Evolutionary conservation across 2,329 filamentous ascomycete species (phyloP), one percentile per base, ranked within the genome.

Genomic region (Sporothrix brunneoviolacea): DNA sequence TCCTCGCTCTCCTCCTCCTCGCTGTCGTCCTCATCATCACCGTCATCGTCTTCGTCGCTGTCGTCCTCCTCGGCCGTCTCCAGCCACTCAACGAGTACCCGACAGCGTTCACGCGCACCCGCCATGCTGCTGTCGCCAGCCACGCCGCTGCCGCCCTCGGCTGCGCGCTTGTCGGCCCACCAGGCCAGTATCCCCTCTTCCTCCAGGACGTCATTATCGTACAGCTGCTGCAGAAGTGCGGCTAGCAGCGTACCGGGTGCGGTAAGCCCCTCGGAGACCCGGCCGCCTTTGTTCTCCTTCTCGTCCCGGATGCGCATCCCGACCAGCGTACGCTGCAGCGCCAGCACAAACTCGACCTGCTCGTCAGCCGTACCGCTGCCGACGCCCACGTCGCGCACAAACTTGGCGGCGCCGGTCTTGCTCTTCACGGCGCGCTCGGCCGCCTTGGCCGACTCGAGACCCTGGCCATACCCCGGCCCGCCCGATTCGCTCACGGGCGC

Each of bases 131-230:
- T 48, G 38, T 58, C 56, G 30, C 51, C 50, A n/a, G 35, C 33
- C 15, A 32, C 39, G 30, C 50, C 47, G 48, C 79, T 78, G 50
- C 86, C 84, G 13, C 74, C 82, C 50, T 82, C 82, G 21, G 70
- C 76, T 6, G 85, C 84, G 61, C 83, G 67, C 42, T 77, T 75
- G 64, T 95, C 85, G 18, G 74, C 79, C 91, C 91, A 97, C 93
- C 93, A 98, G 42, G 79, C 77, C 60, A 91, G 70, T 58, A 95
- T 87, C 0, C 86, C 90, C 37, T 96, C 91, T 62, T 95, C 89
- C 64, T 95, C 89, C 2, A 96, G 70, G 15, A 95, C 76, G 57
- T 97, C 93, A 43, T 86, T 68, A 57, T 86, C 82, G 64, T 95
- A 94, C 46, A 97, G 73, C 66, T 90, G 87, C 70, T 94, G 93